Base-by-base conservation (phyloP, 2,329 filamentous ascomycete species). In the Emergomyces orientalis region DNA sequence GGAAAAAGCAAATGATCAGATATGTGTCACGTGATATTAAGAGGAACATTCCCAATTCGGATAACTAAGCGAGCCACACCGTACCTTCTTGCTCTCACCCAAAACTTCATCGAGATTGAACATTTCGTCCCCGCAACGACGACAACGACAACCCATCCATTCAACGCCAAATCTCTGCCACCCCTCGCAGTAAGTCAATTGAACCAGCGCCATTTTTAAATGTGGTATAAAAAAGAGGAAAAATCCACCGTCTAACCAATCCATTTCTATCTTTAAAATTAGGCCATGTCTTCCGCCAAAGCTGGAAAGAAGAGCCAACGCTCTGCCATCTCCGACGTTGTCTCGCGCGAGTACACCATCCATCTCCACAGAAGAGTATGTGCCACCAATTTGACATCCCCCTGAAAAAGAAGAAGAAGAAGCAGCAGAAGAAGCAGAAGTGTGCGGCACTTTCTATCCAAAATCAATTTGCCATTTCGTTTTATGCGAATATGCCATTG, bases 291-390 rank as follows among this genome's bases (percentile, higher is more conserved):
- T 74, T 85, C 79, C 71, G 71, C 75, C 75, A 79, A 88, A 86
- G 82, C 81, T 74, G 82, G 80, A 79, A 88, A 88, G 84, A 89
- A 88, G 82, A 74, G 80, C 72, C 79, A 81, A 76, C 90, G 92
- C 79, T 96, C 91, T 81, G 95, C 95, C 84, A 96, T 99, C 81
- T 88, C 91, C 82, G 93, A 99, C 83, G 95, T 99, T 79, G 93
- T 99, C 81, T 88, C 94, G 76, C 91, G 94, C 86, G 95, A 99
- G 86, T 99, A 99, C 88, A 99, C 94, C 82, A 97, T 99, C 84
- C 93, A 99, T 87, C 84, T 99, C 75, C 94, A 99, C 90, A 97
- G 96, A 90, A 89, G 93, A 83, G 90, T 95, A 92, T 80, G 89
- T 89, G 79, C 73, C 75, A 63, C 41, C 63, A 58, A 22, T 56